These are phyloP conservation scores for Verticillium albo-atrum DNA, from an alignment of 2,329 filamentous ascomycete genomes.

Conservation along the genomic window DNA sequence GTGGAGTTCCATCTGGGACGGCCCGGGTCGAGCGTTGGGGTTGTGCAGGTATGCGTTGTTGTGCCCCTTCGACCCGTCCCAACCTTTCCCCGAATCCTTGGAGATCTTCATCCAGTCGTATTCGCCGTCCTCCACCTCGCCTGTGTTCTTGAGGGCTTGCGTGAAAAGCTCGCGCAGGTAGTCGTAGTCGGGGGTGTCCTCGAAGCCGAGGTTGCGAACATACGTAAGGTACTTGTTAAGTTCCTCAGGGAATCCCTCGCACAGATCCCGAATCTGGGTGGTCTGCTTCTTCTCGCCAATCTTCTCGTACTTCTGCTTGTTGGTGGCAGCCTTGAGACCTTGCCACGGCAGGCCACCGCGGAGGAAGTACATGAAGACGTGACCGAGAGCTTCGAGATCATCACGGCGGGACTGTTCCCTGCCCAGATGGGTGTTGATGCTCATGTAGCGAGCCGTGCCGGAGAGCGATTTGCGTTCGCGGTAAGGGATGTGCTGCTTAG, in stretches of 20 bases:
- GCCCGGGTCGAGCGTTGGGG: constrained; percentile 71
- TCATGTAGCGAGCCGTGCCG: constrained; percentile 97
- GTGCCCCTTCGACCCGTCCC: constrained; percentile 69
- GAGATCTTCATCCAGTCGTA: constrained; percentile 99
- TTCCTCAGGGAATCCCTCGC: constrained; percentile 93
- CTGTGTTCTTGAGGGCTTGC: constrained; percentile 88
- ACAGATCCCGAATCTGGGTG: constrained; percentile 92
- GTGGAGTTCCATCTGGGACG: constrained; percentile 81
- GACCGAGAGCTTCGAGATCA: constrained; percentile 82
- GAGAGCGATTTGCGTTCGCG: constrained; percentile 95
- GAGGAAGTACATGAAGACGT: constrained; percentile 73
- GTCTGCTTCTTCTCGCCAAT: constrained; percentile 99
- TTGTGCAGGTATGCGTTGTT: constrained; percentile 66
- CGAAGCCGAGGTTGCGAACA: constrained; percentile 95
- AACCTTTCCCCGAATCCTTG: constrained; percentile 77
- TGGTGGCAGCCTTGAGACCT: constrained; percentile 67
- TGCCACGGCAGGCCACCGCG: constrained; percentile 70
- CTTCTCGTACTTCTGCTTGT: constrained; percentile 99
- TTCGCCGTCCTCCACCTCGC: constrained; percentile 94
- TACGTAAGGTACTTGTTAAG: constrained; percentile 98
- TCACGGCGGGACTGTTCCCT: constrained; percentile 94
- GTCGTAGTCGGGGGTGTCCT: constrained; percentile 97
- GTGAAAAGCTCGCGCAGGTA: constrained; percentile 96
- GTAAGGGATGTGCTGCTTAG: constrained; percentile 98
- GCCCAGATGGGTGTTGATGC: constrained; percentile 97